Conservation (phyloP, 140 eudicot species). For the Stevia rebaudiana region DNA sequence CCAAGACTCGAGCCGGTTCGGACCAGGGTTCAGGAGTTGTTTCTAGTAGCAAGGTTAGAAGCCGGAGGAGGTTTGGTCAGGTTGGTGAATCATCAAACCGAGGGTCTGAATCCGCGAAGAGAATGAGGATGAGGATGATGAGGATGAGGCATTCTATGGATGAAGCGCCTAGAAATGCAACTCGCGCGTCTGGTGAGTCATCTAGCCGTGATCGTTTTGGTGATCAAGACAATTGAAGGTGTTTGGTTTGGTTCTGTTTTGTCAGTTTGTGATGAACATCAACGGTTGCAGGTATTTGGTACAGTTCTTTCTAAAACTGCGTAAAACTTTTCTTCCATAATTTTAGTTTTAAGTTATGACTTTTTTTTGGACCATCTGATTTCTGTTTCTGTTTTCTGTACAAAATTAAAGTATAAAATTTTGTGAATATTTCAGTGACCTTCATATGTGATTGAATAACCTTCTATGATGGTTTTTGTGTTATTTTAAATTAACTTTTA, state of each 20-base stretch:
- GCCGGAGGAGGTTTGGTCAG: slow-evolving; percentile 1
- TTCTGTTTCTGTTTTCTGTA: neutral
- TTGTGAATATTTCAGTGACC: no score
- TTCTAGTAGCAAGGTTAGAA: slow-evolving; percentile 18
- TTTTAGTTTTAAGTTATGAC: slow-evolving; percentile 11
- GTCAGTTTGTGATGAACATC: slow-evolving; percentile 3
- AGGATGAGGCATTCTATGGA: slow-evolving; percentile 9
- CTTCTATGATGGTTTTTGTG: no score
- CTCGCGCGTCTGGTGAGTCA: slow-evolving; percentile 25
- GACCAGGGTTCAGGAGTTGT: slow-evolving; percentile 19
- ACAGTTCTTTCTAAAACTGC: slow-evolving; percentile 12
- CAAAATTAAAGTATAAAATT: no score
- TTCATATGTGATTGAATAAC: no score
- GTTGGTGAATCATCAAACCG: slow-evolving; percentile 1
- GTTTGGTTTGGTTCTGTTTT: slow-evolving; percentile 6
- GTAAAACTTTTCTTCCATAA: slow-evolving; percentile 6
- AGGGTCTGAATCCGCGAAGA: slow-evolving; percentile 15
- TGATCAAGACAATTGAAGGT: slow-evolving; percentile 15
- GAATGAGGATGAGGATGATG: slow-evolving; percentile 16
- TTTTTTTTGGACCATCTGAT: slow-evolving; percentile 6
- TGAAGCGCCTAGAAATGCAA: neutral
- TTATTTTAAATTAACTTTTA: no score
- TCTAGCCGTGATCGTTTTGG: slow-evolving; percentile 4
- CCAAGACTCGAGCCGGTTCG: slow-evolving; percentile 24
- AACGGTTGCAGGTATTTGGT: slow-evolving; percentile 33